These are phyloP conservation scores for Fusarium sp. DNA, from an alignment of 2,329 filamentous ascomycete genomes.

Conservation along the genomic window DNA sequence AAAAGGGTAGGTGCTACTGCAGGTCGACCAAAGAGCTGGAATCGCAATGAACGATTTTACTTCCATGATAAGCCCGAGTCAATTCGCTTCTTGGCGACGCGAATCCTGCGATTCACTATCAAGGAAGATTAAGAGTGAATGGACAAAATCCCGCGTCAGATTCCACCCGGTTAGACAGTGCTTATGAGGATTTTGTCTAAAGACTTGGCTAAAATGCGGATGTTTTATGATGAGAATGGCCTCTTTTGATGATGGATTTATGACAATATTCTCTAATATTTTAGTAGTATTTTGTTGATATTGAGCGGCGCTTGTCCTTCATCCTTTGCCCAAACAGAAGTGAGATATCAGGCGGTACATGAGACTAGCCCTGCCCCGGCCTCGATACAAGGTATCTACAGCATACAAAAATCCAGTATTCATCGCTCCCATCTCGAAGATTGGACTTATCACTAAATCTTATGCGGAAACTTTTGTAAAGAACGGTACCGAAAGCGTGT, in stretches of 20 bases:
- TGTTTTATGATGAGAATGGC: not conserved
- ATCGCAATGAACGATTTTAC: not conserved
- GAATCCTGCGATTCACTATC: not conserved
- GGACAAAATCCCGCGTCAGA: not conserved
- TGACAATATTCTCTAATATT: not conserved
- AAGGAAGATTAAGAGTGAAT: not conserved
- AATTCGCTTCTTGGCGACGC: not conserved
- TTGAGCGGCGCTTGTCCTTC: not conserved
- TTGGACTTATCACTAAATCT: not conserved
- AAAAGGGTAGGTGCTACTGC: slow-evolving; percentile 3
- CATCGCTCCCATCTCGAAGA: fast-evolving
- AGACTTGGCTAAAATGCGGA: not conserved
- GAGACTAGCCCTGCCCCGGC: not conserved
- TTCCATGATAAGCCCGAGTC: not conserved
- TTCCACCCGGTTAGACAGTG: too few relatives aligned
- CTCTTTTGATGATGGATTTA: not conserved
- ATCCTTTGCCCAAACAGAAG: not conserved
- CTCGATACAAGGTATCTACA: not conserved
- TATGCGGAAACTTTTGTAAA: too few relatives aligned
- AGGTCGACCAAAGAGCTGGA: slow-evolving; percentile 5
- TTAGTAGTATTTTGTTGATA: not conserved
- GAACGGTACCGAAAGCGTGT: too few relatives aligned
- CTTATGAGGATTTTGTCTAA: not conserved
- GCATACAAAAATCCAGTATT: not conserved
- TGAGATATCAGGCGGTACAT: not conserved